These are phyloP conservation scores for Leishmania amazonensis DNA, from an alignment of 208 protist genomes.

Conservation along the genomic window DNA sequence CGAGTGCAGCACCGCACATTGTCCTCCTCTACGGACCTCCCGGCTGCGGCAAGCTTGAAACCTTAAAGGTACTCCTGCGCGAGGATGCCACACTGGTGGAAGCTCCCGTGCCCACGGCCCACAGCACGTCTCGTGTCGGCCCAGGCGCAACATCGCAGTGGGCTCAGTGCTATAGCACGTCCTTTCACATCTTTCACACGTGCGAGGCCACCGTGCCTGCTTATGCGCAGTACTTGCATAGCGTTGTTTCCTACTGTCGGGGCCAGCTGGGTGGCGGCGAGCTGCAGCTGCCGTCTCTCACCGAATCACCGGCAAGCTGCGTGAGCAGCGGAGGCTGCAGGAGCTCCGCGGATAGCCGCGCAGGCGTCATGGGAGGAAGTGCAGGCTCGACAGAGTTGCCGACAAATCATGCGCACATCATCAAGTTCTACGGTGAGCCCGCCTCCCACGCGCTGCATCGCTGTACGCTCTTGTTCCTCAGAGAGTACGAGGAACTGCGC, in stretches of 20 bases:
- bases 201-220: constrained; percentile 30
- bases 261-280: constrained; percentile 22
- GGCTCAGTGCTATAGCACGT: not conserved
- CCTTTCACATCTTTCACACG: constrained; percentile 36
- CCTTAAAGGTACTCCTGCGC: constrained; percentile 49
- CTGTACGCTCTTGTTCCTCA: constrained; percentile 54
- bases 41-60: constrained; percentile 74
- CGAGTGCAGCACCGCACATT: constrained; percentile 27
- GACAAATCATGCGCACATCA: constrained; percentile 28
- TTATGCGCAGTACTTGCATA: constrained; percentile 33
- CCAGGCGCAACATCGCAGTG: not conserved
- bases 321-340: not conserved
- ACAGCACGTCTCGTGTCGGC: not conserved
- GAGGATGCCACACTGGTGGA: constrained; percentile 9
- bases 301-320: not conserved
- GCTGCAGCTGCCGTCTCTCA: constrained; percentile 8
- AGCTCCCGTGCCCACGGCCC: not conserved
- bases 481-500: constrained; percentile 50
- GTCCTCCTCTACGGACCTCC: constrained; percentile 80
- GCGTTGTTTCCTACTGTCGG: constrained; percentile 26
- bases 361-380: not conserved
- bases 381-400: not conserved
- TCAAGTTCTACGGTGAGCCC: constrained; percentile 82
- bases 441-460: constrained; percentile 40
- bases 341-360: not conserved